phyloP scores from a whole-genome alignment of 352 stramenopile species.

The Hyaloperonospora brassicae region DNA sequence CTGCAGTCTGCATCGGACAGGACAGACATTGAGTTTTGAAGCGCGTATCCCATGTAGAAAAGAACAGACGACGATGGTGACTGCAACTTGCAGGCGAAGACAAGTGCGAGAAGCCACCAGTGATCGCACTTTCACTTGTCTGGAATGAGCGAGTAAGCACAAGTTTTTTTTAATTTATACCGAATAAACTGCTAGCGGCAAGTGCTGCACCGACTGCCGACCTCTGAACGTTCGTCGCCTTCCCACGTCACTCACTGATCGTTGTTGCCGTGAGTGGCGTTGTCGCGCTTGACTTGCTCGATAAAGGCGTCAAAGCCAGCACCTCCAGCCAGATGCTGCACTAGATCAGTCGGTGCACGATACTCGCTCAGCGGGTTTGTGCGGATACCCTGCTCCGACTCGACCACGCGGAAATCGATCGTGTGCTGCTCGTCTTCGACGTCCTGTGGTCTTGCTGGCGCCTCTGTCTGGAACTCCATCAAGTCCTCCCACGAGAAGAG shows the following conservation, averaged over 20 bases:
- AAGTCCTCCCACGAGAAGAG: constrained; percentile 90
- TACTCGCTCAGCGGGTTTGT: constrained; percentile 69
- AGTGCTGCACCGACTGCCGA: constrained; percentile 14
- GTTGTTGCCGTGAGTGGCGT: constrained; percentile 19
- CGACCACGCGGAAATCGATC: constrained; percentile 76
- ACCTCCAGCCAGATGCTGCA: constrained; percentile 62
- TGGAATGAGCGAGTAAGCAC: constrained; percentile 11
- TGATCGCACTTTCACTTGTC: constrained; percentile 11
- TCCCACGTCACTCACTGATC: constrained; percentile 22
- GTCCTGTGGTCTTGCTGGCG: constrained; percentile 9
- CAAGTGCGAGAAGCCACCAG: constrained; percentile 4
- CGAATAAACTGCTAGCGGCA: constrained; percentile 12
- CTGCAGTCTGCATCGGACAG: constrained; percentile 5
- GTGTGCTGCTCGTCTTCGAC: constrained; percentile 40
- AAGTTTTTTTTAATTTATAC: constrained; percentile 29
- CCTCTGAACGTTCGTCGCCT: constrained; percentile 9
- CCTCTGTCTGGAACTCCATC: constrained; percentile 22
- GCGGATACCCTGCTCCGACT: constrained; percentile 50
- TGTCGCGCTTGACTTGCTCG: constrained; percentile 77
- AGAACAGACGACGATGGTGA: constrained; percentile 6
- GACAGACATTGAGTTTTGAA: constrained; percentile 23
- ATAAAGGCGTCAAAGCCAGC: constrained; percentile 77
- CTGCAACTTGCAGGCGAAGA: neutral
- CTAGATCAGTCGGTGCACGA: constrained; percentile 76
- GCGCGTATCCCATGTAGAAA: constrained; percentile 24